A percentile compares a stretch with the other conserved stretches of the same genome.
These are phyloP conservation scores for Alliaria petiolata DNA, from an alignment of 345 rosid species.

Conservation along the genomic window DNA sequence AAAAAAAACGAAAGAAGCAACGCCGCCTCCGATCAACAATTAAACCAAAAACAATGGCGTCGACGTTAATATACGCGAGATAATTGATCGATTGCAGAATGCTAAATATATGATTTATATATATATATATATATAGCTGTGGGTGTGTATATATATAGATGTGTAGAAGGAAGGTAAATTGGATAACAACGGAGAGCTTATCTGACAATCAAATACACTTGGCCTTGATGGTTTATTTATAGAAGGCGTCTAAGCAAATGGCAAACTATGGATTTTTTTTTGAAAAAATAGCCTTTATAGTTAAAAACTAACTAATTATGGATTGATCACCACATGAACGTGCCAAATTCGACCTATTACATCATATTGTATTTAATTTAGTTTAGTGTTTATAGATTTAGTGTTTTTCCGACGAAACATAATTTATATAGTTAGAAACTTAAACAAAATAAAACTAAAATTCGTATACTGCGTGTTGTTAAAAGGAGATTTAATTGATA, in stretches of 20 bases:
- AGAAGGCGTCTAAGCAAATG: neutral
- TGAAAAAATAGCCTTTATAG: neutral
- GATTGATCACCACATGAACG: neutral
- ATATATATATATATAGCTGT: neutral
- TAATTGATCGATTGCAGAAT: neutral
- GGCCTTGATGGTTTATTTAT: constrained; percentile 10
- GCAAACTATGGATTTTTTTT: neutral
- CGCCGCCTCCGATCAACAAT: neutral
- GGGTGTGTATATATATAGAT: neutral
- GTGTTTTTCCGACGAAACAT: no score
- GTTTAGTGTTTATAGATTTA: neutral
- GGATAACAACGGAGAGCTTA: constrained; percentile 9
- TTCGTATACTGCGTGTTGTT: neutral
- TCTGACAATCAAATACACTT: neutral
- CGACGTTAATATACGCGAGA: neutral
- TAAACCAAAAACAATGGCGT: neutral
- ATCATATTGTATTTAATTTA: neutral
- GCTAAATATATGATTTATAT: neutral
- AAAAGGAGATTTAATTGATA: neutral
- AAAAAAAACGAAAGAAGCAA: neutral
- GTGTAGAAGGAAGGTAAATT: neutral
- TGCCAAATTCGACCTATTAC: neutral
- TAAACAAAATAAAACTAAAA: neutral
- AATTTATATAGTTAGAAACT: neutral
- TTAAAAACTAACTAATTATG: neutral